Conservation (phyloP, 495 filamentous ascomycete species). For the Xylaria sp. region DNA sequence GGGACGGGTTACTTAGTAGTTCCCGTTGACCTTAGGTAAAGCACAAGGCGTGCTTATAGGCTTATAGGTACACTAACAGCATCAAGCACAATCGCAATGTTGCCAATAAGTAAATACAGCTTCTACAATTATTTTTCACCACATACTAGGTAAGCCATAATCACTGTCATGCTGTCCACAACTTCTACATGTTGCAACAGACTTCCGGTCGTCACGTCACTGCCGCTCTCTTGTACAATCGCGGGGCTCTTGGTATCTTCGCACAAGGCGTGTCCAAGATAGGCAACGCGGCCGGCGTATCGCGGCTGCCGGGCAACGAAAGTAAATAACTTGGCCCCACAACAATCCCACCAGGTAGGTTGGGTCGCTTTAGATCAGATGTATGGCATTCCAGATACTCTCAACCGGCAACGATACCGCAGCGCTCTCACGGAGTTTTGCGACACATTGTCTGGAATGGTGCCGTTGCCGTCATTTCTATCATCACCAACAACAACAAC, state of each 20-base stretch:
- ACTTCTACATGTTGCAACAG: neutral
- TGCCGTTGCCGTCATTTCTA: slow-evolving; percentile 49
- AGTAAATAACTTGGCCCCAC: slow-evolving; percentile 25
- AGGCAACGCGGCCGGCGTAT: slow-evolving; percentile 12
- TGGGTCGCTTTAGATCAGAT: slow-evolving; percentile 16
- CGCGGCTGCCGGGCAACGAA: slow-evolving; percentile 25
- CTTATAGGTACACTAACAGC: neutral
- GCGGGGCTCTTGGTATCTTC: slow-evolving; percentile 13
- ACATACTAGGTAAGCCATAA: neutral
- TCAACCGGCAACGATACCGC: slow-evolving; percentile 33
- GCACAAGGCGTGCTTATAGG: too few relatives aligned
- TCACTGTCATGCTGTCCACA: neutral
- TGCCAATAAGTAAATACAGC: neutral
- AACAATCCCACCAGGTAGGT: slow-evolving; percentile 12
- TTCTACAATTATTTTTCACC: neutral
- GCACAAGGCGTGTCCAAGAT: neutral
- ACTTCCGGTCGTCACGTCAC: neutral
- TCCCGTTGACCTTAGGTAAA: neutral
- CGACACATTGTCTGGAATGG: slow-evolving; percentile 54
- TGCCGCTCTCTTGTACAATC: neutral
- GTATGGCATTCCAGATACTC: slow-evolving; percentile 40
- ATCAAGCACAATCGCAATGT: neutral
- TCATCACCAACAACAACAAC: neutral
- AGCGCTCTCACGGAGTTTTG: slow-evolving; percentile 49
- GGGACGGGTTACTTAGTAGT: neutral